phyloP scores from a whole-genome alignment of 179 eudicot species.

The Beta macrorhiza region DNA sequence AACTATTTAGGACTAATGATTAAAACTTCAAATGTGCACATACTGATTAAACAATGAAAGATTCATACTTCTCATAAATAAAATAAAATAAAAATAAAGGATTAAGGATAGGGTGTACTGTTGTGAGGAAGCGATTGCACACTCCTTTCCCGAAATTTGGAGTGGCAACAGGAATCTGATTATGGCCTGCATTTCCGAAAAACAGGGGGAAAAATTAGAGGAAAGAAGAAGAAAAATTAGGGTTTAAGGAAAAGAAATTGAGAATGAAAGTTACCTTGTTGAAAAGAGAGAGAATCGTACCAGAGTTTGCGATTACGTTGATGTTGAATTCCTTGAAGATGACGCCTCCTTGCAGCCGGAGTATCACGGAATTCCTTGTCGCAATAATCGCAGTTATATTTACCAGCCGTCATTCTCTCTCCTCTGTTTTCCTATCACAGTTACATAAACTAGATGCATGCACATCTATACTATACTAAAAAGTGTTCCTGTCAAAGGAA shows the following conservation, averaged over 20 bases:
- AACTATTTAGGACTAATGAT: not conserved
- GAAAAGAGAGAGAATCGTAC: constrained; percentile 56
- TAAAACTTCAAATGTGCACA: not conserved
- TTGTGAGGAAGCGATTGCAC: constrained; percentile 71
- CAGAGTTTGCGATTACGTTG: constrained; percentile 71
- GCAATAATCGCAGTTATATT: constrained; percentile 89
- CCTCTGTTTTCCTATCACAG: not conserved
- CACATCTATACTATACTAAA: no score
- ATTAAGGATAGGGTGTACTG: constrained; percentile 38
- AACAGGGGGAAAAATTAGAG: not conserved
- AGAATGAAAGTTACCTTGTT: constrained; percentile 29
- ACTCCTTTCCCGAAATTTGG: constrained; percentile 38
- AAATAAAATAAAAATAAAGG: not conserved
- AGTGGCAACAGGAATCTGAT: constrained; percentile 19
- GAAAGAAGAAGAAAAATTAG: constrained; percentile 9
- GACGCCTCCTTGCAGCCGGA: constrained; percentile 67
- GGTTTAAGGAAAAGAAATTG: not conserved
- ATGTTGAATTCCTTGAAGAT: constrained; percentile 69
- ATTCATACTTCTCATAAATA: not conserved
- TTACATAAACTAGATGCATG: no score
- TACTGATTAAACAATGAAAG: not conserved
- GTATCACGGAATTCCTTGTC: constrained; percentile 88
- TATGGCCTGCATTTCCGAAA: constrained; percentile 28
- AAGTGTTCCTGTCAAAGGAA: no score
- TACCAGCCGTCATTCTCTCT: constrained; percentile 55